These are phyloP conservation scores for Cruciata laevipes DNA, from an alignment of 257 asterid genomes.

Conservation along the genomic window DNA sequence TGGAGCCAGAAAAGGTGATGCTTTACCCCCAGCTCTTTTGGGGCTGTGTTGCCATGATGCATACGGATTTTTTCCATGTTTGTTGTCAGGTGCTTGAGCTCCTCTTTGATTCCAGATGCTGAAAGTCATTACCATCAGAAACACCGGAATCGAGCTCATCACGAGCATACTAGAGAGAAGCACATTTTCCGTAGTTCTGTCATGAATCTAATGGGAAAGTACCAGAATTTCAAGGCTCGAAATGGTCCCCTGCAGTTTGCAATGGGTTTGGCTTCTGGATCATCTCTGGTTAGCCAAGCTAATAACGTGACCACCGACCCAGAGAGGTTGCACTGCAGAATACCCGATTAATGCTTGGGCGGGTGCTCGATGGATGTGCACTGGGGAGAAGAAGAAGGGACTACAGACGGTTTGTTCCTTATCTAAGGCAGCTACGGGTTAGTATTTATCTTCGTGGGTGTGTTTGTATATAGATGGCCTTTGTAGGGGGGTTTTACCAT, in stretches of 20 bases:
- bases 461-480: conserved; percentile 6
- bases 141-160: too few species aligned
- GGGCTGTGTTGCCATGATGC: conserved; percentile 99
- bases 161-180: too few species aligned
- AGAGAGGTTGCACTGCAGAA: conserved; percentile 76
- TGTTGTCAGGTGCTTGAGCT: conserved; percentile 98
- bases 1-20: conserved; percentile 98
- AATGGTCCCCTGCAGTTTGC: conserved; percentile 92
- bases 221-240: conserved; percentile 89
- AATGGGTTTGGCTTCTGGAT: conserved; percentile 47
- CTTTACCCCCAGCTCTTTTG: conserved; percentile 98
- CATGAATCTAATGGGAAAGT: too few species aligned
- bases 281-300: conserved; percentile 29
- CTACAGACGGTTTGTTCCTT: conserved; percentile 84
- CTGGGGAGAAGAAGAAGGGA: conserved; percentile 94
- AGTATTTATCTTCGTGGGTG: background rate
- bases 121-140: too few species aligned
- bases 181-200: too few species aligned
- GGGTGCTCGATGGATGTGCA: conserved; percentile 80
- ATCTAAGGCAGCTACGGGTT: conserved; percentile 21
- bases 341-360: conserved; percentile 82
- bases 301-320: conserved; percentile 31
- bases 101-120: too few species aligned
- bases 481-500: too few species aligned
- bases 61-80: conserved; percentile 91